Evolutionary conservation across 306 rosid genomes (phyloP).

Genomic region (Ochetophila trinervis): DNA sequence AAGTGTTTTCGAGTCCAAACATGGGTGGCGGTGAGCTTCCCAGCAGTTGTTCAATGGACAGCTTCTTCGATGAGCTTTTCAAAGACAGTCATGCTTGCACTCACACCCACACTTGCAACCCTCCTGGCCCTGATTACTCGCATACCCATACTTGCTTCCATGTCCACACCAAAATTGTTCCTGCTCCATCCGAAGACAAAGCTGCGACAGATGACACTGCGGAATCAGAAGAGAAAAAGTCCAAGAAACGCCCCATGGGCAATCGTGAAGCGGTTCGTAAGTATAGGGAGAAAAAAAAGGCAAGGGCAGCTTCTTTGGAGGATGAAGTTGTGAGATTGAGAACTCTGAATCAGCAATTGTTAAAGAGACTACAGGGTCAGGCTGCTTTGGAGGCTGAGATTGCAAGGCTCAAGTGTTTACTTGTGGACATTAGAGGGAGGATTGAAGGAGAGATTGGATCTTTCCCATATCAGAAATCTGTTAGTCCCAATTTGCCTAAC

Average conservation of each 20-base stretch:
- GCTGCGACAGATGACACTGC: slow-evolving; percentile 72
- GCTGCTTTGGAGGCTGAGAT: slow-evolving; percentile 89
- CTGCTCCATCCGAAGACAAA: slow-evolving; percentile 61
- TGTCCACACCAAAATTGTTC: slow-evolving; percentile 81
- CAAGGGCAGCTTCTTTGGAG: slow-evolving; percentile 80
- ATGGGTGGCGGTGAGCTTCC: slow-evolving; percentile 57
- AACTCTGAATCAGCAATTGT: slow-evolving; percentile 72
- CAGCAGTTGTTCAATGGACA: slow-evolving; percentile 75
- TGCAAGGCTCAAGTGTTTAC: slow-evolving; percentile 87
- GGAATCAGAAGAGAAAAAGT: slow-evolving; percentile 69
- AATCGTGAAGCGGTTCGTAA: slow-evolving; percentile 92
- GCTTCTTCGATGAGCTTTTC: slow-evolving; percentile 72
- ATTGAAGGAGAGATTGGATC: slow-evolving; percentile 95
- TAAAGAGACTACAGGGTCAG: slow-evolving; percentile 85
- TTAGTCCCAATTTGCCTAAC: slow-evolving; percentile 33
- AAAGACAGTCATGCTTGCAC: slow-evolving; percentile 85
- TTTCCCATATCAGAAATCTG: slow-evolving; percentile 79
- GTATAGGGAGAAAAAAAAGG: slow-evolving; percentile 96
- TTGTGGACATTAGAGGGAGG: slow-evolving; percentile 96
- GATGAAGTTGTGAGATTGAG: slow-evolving; percentile 83
- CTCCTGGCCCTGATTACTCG: slow-evolving; percentile 87
- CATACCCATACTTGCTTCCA: slow-evolving; percentile 97
- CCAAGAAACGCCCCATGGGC: slow-evolving; percentile 70
- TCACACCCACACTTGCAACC: slow-evolving; percentile 97
- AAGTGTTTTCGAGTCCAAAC: slow-evolving; percentile 60